A percentile compares a stretch with the other conserved stretches of the same genome.
Evolutionary conservation across 2,329 filamentous ascomycete species (phyloP).

Genomic region (Chaetomium globosum): DNA sequence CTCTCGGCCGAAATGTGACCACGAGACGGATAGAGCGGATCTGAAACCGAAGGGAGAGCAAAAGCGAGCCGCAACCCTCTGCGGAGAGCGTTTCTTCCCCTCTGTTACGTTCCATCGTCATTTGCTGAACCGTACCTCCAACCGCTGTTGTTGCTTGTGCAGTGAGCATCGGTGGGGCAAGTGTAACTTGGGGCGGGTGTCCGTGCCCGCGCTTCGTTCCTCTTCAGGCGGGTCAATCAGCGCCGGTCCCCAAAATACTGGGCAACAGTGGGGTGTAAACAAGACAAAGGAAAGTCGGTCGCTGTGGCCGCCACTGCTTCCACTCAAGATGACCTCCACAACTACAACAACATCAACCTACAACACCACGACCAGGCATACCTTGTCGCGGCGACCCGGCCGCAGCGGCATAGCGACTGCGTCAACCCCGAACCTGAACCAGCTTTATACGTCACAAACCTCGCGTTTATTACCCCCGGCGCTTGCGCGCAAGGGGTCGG

Average conservation of each 20-base stretch:
- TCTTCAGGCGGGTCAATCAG: constrained; percentile 21
- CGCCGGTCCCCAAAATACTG: neutral
- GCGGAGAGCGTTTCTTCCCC: neutral
- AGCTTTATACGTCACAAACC: constrained; percentile 25
- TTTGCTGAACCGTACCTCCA: neutral
- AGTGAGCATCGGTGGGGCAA: no score
- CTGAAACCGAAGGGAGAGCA: neutral
- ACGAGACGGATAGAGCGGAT: neutral
- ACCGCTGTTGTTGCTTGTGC: neutral
- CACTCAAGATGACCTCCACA: constrained; percentile 41
- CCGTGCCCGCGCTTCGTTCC: constrained; percentile 2
- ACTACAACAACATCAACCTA: constrained; percentile 43
- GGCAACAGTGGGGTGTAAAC: constrained; percentile 34
- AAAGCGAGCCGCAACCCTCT: neutral
- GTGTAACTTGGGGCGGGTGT: neutral
- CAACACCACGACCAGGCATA: constrained; percentile 41
- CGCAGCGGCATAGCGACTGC: constrained; percentile 50
- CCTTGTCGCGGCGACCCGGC: constrained; percentile 50
- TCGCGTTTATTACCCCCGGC: constrained; percentile 51
- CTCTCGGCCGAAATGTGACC: neutral
- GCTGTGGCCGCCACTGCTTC: constrained; percentile 26
- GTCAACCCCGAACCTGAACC: constrained; percentile 43
- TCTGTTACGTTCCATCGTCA: neutral
- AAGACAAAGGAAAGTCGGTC: constrained; percentile 29
- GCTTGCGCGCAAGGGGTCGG: constrained; percentile 70